phyloP scores from a whole-genome alignment of 169 alveolate species.

The Plasmodium gallinaceum region DNA sequence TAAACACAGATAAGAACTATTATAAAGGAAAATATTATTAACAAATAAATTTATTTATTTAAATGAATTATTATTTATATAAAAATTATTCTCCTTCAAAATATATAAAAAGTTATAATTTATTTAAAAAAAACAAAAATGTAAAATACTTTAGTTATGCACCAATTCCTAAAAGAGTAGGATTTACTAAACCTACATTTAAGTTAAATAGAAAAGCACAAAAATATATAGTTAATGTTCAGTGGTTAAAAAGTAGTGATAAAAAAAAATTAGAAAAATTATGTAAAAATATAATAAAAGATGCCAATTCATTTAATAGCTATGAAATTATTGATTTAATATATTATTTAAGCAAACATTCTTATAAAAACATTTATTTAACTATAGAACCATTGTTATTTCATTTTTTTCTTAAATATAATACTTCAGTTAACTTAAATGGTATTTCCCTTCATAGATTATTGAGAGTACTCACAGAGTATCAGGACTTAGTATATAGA shows the following conservation, averaged over 20 bases:
- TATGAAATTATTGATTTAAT: conserved; percentile 65
- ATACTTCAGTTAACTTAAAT: conserved; percentile 51
- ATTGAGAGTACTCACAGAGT: conserved; percentile 84
- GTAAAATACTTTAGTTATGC: conserved; percentile 33
- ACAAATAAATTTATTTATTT: neutral
- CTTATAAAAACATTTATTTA: conserved; percentile 63
- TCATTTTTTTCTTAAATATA: conserved; percentile 71
- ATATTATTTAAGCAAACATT: conserved; percentile 50
- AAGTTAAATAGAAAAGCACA: conserved; percentile 74
- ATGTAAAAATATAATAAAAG: conserved; percentile 65
- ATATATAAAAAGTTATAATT: neutral
- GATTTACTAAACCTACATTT: conserved; percentile 71
- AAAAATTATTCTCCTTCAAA: conserved; percentile 28
- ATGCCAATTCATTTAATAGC: conserved; percentile 61
- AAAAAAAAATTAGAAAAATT: conserved; percentile 58
- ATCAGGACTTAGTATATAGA: conserved; percentile 85
- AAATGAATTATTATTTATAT: neutral
- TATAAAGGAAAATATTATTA: too few species aligned
- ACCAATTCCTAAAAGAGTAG: conserved; percentile 71
- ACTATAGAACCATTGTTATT: conserved; percentile 71
- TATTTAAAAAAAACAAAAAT: conserved; percentile 15
- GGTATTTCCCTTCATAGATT: conserved; percentile 79
- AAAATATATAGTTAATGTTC: conserved; percentile 69
- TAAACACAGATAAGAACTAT: too few species aligned
- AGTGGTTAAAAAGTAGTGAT: conserved; percentile 65